These are phyloP conservation scores for Fimicolochytrium jonesii DNA, from an alignment of 192 early-diverging fungal genomes.

Conservation along the genomic window DNA sequence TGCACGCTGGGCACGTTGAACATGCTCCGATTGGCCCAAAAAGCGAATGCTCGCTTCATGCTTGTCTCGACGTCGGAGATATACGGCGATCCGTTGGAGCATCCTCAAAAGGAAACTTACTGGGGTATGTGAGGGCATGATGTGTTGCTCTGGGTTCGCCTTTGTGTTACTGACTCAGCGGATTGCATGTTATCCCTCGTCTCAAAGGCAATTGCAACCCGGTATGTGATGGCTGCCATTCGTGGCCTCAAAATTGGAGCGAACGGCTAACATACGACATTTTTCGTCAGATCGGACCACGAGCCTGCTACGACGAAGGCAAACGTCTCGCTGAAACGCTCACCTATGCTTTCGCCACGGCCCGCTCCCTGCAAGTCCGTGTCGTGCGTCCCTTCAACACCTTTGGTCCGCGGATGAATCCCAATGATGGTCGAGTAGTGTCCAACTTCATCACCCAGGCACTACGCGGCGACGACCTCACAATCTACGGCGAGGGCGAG, in stretches of 20 bases:
- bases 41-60: constrained; percentile 72
- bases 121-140: no score
- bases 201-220: neutral
- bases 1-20: constrained; percentile 80
- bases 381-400: constrained; percentile 78
- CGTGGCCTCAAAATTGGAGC: no score
- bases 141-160: constrained; percentile 20
- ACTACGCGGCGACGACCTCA: constrained; percentile 66
- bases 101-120: constrained; percentile 80
- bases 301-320: constrained; percentile 85
- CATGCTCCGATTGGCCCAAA: constrained; percentile 79
- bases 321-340: constrained; percentile 80
- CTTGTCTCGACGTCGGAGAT: constrained; percentile 80
- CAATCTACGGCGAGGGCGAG: constrained; percentile 73
- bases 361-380: constrained; percentile 69
- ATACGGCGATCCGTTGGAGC: constrained; percentile 82
- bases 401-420: constrained; percentile 81
- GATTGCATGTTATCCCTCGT: no score
- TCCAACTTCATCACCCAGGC: constrained; percentile 86
- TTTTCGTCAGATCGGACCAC: constrained; percentile 56
- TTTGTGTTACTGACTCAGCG: no score
- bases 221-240: no score
- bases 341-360: constrained; percentile 70
- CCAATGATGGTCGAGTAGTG: constrained; percentile 79
- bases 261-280: no score